A percentile compares a stretch with the other conserved stretches of the same genome.
Conservation (phyloP, 768 basidiomycete species). For the Amanita polypyramis region DNA sequence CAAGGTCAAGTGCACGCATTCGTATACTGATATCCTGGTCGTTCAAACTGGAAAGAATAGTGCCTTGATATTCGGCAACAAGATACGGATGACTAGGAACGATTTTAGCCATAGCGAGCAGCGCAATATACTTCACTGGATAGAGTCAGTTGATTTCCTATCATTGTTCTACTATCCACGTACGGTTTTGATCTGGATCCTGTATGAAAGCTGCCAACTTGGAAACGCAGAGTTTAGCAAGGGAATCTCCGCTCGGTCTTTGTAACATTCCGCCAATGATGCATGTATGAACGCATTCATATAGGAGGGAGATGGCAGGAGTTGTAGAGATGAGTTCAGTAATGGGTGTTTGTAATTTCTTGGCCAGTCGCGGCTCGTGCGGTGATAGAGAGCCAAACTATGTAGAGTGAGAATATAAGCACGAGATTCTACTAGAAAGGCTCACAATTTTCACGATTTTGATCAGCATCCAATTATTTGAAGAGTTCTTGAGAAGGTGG, state of each 20-base stretch:
- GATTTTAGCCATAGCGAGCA: constrained; percentile 92
- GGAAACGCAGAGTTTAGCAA: constrained; percentile 84
- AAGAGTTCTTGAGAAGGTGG: constrained; percentile 83
- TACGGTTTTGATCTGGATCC: constrained; percentile 93
- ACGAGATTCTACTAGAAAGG: neutral
- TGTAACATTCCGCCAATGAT: constrained; percentile 96
- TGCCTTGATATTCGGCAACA: constrained; percentile 85
- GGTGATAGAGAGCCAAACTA: constrained; percentile 93
- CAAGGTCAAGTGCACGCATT: constrained; percentile 89
- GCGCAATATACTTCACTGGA: constrained; percentile 92
- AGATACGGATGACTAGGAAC: constrained; percentile 87
- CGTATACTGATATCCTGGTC: constrained; percentile 94
- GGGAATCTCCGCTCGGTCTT: constrained; percentile 59
- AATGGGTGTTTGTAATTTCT: constrained; percentile 89
- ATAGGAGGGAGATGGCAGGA: constrained; percentile 88
- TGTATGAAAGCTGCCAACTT: constrained; percentile 89
- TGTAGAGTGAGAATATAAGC: constrained; percentile 5
- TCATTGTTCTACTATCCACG: constrained; percentile 20
- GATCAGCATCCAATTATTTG: constrained; percentile 99
- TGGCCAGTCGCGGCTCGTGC: constrained; percentile 85
- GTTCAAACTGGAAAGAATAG: constrained; percentile 80
- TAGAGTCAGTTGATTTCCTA: constrained; percentile 3
- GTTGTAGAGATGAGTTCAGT: constrained; percentile 95
- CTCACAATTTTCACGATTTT: constrained; percentile 91
- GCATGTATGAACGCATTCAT: constrained; percentile 97